Conservation (phyloP, 768 basidiomycete genomes). For the Phylloporus arenicola region DNA sequence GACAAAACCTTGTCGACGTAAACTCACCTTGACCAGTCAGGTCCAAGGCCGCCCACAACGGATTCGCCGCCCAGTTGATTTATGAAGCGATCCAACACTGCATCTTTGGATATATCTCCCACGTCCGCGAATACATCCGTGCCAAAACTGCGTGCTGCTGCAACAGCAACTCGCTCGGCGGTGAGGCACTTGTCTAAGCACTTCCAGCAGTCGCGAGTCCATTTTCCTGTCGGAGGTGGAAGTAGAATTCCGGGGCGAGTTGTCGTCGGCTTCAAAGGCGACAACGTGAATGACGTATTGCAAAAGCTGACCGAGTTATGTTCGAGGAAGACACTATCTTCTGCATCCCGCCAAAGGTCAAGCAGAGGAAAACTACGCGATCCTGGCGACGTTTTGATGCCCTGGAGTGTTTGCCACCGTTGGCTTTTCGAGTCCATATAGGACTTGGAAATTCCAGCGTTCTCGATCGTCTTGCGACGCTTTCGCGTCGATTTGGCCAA, state of each 20-base stretch:
- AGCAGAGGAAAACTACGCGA: slow-evolving; percentile 31
- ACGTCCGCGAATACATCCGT: slow-evolving; percentile 44
- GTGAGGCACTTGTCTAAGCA: slow-evolving; percentile 72
- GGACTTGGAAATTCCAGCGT: slow-evolving; percentile 29
- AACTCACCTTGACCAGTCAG: slow-evolving; percentile 55
- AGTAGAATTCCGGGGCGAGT: not conserved
- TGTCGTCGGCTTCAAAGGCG: slow-evolving; percentile 9
- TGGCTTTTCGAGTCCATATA: slow-evolving; percentile 7
- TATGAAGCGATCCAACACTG: slow-evolving; percentile 59
- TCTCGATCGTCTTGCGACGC: slow-evolving; percentile 34
- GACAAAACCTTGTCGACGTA: not conserved
- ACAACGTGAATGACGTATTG: slow-evolving; percentile 13
- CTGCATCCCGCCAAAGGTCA: slow-evolving; percentile 27
- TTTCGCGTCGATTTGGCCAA: slow-evolving; percentile 32
- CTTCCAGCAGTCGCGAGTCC: slow-evolving; percentile 81
- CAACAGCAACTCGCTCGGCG: slow-evolving; percentile 56
- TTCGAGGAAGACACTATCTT: slow-evolving; percentile 27
- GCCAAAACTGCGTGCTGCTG: slow-evolving; percentile 23
- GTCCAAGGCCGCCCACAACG: slow-evolving; percentile 36
- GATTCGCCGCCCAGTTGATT: slow-evolving; percentile 43
- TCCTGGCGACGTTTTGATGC: slow-evolving; percentile 20
- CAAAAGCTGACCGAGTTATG: slow-evolving; percentile 17
- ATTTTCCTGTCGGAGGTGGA: slow-evolving; percentile 31
- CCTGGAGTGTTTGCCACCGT: slow-evolving; percentile 10
- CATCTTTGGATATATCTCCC: slow-evolving; percentile 46